Conservation (phyloP, 306 rosid genomes). For the Purshia tridentata region DNA sequence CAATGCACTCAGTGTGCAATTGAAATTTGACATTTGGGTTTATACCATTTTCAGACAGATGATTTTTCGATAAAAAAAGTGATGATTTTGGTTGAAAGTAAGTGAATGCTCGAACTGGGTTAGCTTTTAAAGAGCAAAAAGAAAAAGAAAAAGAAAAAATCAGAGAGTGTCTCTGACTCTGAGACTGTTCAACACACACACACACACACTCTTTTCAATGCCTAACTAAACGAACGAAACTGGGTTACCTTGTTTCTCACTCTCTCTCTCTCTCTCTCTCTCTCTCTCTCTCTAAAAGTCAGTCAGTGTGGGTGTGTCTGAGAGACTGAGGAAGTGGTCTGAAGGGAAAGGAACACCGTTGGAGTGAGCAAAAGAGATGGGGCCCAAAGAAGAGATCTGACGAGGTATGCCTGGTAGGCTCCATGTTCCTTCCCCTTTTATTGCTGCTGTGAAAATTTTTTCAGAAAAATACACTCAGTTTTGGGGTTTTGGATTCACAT, state of each 20-base stretch:
- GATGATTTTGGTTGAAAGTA: slow-evolving; percentile 17
- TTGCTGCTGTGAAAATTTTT: slow-evolving; percentile 35
- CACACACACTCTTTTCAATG: neutral
- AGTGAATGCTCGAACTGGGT: neutral
- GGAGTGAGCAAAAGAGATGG: slow-evolving; percentile 40
- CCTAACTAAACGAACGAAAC: slow-evolving; percentile 33
- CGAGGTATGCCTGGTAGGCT: slow-evolving; percentile 60
- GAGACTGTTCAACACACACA: slow-evolving; percentile 1
- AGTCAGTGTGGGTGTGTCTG: slow-evolving; percentile 36
- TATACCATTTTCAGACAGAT: slow-evolving; percentile 24
- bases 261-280: slow-evolving; percentile 17
- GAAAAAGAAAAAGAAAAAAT: slow-evolving; percentile 6
- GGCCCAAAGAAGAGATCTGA: slow-evolving; percentile 69
- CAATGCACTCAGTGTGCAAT: slow-evolving; percentile 1
- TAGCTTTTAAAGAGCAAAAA: neutral
- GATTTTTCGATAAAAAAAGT: slow-evolving; percentile 11
- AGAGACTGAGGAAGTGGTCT: slow-evolving; percentile 46
- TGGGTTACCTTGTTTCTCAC: slow-evolving; percentile 39
- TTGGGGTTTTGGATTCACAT: slow-evolving; percentile 38
- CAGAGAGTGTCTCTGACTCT: neutral
- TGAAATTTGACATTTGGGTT: slow-evolving; percentile 12
- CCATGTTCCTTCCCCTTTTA: slow-evolving; percentile 46
- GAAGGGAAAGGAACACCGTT: slow-evolving; percentile 47
- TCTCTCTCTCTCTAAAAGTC: slow-evolving; percentile 25
- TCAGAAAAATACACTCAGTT: slow-evolving; percentile 37